Conservation (phyloP, 1,284 basidiomycete genomes). For the Cryptococcus sp. region DNA sequence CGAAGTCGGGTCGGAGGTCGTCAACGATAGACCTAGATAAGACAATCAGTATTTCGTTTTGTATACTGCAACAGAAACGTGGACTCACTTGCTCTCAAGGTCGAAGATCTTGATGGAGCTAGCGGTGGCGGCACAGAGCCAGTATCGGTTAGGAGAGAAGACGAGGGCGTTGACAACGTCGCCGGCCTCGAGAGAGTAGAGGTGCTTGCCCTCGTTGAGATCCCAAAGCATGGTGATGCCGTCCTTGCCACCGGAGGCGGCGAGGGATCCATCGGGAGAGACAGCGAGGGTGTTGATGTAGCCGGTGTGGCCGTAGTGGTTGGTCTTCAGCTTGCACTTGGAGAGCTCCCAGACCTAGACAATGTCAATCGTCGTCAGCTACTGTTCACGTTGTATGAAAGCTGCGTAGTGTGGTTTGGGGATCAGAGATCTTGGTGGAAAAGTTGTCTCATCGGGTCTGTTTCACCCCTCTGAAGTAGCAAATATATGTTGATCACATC, state of each 20-base stretch:
- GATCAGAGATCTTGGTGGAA: conserved; percentile 78
- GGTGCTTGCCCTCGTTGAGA: conserved; percentile 99
- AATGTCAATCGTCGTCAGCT: conserved; percentile 13
- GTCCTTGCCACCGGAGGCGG: conserved; percentile 99
- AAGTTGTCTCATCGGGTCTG: conserved; percentile 67
- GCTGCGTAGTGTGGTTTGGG: conserved; percentile 1
- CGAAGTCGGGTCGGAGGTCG: conserved; percentile 86
- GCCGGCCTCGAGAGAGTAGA: conserved; percentile 99
- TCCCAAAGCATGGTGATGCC: conserved; percentile 99
- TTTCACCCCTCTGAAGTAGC: conserved; percentile 75
- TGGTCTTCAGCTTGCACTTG: conserved; percentile 99
- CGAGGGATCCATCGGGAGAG: conserved; percentile 97
- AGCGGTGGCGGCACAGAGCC: conserved; percentile 97
- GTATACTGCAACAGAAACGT: not conserved
- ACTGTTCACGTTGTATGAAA: not conserved
- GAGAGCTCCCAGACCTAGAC: conserved; percentile 97
- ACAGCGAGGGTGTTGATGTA: conserved; percentile 99
- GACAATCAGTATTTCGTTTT: not conserved
- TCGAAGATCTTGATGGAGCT: conserved; percentile 99
- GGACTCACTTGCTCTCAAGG: conserved; percentile 91
- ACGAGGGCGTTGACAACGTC: conserved; percentile 99
- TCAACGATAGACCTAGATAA: conserved; percentile 86
- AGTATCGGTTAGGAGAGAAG: conserved; percentile 99
- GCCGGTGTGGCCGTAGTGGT: conserved; percentile 99
- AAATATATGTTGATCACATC: conserved; percentile 68